Evolutionary conservation across 1,284 basidiomycete species (phyloP).

Genomic region (Hypsizygus ulmarius): DNA sequence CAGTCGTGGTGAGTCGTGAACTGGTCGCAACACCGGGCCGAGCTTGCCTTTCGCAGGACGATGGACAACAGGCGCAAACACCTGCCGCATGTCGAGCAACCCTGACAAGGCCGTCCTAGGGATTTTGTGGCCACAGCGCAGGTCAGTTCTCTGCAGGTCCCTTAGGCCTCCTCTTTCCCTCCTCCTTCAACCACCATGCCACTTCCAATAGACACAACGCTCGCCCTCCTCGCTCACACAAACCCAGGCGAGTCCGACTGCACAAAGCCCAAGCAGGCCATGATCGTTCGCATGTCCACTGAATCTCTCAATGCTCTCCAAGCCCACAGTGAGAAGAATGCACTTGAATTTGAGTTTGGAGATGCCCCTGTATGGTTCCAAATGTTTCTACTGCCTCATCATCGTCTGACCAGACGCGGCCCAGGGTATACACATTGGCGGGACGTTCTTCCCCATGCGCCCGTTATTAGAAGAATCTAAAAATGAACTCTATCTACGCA

Average conservation of each 20-base stretch:
- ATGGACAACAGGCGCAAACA: neutral
- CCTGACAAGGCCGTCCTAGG: too few relatives aligned
- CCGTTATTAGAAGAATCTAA: slow-evolving; percentile 48
- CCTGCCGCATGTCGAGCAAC: too few relatives aligned
- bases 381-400: neutral
- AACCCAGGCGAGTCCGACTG: slow-evolving; percentile 52
- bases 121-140: too few relatives aligned
- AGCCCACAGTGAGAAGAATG: slow-evolving; percentile 41
- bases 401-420: slow-evolving; percentile 12
- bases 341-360: slow-evolving; percentile 59
- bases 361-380: slow-evolving; percentile 39
- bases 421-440: slow-evolving; percentile 66
- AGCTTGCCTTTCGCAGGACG: too few relatives aligned
- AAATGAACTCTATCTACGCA: slow-evolving; percentile 71
- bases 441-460: slow-evolving; percentile 58
- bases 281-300: slow-evolving; percentile 68
- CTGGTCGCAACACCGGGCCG: too few relatives aligned
- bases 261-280: slow-evolving; percentile 63
- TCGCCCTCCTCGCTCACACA: slow-evolving; percentile 56
- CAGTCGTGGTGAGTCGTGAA: too few relatives aligned
- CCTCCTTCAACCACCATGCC: slow-evolving; percentile 46
- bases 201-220: slow-evolving; percentile 48
- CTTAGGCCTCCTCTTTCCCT: neutral
- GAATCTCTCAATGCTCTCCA: slow-evolving; percentile 67
- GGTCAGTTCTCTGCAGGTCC: too few relatives aligned